These are phyloP conservation scores for Phytophthora meadii DNA, from an alignment of 352 stramenopile genomes.

Conservation along the genomic window DNA sequence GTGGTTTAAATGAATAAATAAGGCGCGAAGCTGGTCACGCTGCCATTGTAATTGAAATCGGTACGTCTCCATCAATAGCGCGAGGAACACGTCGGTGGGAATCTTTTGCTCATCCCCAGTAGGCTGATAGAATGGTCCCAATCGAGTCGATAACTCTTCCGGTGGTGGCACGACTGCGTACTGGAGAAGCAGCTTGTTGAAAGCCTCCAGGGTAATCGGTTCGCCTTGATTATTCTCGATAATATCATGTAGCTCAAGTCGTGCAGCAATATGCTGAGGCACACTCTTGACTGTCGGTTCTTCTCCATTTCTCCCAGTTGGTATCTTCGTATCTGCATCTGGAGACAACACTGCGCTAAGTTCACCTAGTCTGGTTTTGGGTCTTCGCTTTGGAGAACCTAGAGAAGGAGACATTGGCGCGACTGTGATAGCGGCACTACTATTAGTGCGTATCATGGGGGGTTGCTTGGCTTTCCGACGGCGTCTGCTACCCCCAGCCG, in stretches of 20 bases:
- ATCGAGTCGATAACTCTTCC: constrained; percentile 40
- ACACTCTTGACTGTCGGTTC: constrained; percentile 3
- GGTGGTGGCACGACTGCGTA: constrained; percentile 40
- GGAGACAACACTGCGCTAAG: constrained; percentile 6
- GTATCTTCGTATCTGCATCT: background rate
- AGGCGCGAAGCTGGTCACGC: constrained; percentile 40
- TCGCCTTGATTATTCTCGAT: constrained; percentile 40
- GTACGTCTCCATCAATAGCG: constrained; percentile 56
- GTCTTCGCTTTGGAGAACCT: constrained; percentile 38
- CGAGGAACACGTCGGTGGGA: constrained; percentile 53
- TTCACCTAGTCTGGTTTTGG: constrained; percentile 34
- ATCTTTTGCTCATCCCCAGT: constrained; percentile 69
- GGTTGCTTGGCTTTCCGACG: constrained; percentile 25
- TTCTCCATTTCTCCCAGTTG: background rate
- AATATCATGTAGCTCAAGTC: constrained; percentile 23
- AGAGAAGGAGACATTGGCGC: constrained; percentile 7
- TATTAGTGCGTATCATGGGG: constrained; percentile 15
- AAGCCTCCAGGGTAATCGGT: constrained; percentile 56
- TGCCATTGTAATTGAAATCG: constrained; percentile 55
- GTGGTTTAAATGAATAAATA: constrained; percentile 58
- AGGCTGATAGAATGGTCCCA: constrained; percentile 59
- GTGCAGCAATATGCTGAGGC: constrained; percentile 24
- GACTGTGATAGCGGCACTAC: background rate
- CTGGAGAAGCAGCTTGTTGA: constrained; percentile 56
- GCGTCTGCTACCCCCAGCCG: constrained; percentile 3